Base-by-base conservation (phyloP, 305 asterid species). In the Solanum chacoense region DNA sequence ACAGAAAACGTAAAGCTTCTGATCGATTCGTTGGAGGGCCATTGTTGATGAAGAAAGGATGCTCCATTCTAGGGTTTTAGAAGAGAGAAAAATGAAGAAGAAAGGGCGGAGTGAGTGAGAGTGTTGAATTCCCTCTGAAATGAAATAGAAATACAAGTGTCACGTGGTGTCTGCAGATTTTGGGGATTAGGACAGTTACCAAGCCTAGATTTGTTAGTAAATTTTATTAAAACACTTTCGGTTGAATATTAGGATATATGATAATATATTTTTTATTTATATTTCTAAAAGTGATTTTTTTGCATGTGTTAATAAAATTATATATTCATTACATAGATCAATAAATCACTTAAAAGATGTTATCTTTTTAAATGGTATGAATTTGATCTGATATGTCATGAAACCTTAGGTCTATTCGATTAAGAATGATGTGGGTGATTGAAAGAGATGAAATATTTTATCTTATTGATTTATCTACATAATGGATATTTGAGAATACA, bases 1-100 rank as follows among this genome's bases (percentile, higher is more conserved):
- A 79, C 9, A 96, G 89, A 93, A 95, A 94, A 63, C 93, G 91
- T 20, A 94, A 89, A 3, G 98, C 98, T 94, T 96, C 95, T 32
- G 93, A 94, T 72, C 94, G 90, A 6, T 91, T 74, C 0, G 85
- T 11, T 3, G 59, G 63, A n/a, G 85, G 63, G 20, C 26, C 69
- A 76, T 89, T 55, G 87, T 89, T 55, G 87, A 94, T 92, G 71
- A 96, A 95, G 89, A 96, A 96, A 13, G 99, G 91, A 87, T 90
- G 95, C 88, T 91, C 98, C 96, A 94, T 95, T 79, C 26, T 20
- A 37, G 85, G 85, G 63, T 78, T 78, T 78, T 37, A 6, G 32
- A 8, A 13, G 22, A 28, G 35, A 71, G 35, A 71, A 71, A 74
- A 16, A 20, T 16, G 80, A 8, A 9, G 28, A 5, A 32, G 40